These are phyloP conservation scores for Lomentospora prolificans DNA, from an alignment of 2,329 filamentous ascomycete genomes.

Conservation along the genomic window DNA sequence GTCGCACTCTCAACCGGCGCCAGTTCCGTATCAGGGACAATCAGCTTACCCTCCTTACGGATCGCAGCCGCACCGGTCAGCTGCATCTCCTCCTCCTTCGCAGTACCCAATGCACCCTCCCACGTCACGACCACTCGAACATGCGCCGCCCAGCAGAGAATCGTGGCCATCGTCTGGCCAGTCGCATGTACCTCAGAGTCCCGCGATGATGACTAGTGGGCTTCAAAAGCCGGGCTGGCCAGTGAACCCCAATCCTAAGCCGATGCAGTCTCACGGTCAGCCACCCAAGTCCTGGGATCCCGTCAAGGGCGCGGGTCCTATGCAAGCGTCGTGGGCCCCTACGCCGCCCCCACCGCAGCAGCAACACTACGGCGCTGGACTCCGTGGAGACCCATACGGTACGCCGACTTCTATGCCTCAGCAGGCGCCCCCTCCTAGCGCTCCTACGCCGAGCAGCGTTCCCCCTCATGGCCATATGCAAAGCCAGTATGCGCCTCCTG, in stretches of 20 bases:
- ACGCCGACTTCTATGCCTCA: slow-evolving; percentile 1
- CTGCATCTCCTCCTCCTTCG: slow-evolving; percentile 39
- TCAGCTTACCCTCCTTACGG: slow-evolving; percentile 32
- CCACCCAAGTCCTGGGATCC: slow-evolving; percentile 12
- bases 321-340: slow-evolving; percentile 8
- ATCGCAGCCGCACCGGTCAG: slow-evolving; percentile 27
- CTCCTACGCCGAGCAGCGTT: slow-evolving; percentile 20
- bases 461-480: slow-evolving; percentile 21
- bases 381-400: slow-evolving; percentile 3
- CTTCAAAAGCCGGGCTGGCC: slow-evolving; percentile 23
- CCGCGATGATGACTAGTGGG: slow-evolving; percentile 6
- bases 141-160: slow-evolving; percentile 25
- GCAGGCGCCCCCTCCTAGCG: slow-evolving; percentile 25
- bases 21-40: slow-evolving; percentile 32
- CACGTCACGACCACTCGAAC: slow-evolving; percentile 31
- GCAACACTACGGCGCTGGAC: slow-evolving; percentile 14
- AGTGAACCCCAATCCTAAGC: slow-evolving; percentile 26
- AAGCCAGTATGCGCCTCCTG: not conserved
- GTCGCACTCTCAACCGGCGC: slow-evolving; percentile 23
- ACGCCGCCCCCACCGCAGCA: slow-evolving; percentile 23
- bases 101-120: slow-evolving; percentile 43
- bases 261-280: slow-evolving; percentile 14
- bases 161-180: slow-evolving; percentile 22
- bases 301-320: not conserved
- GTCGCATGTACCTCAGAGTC: slow-evolving; percentile 17